Conservation (phyloP, 768 basidiomycete genomes). For the Daedaleopsis nitida region DNA sequence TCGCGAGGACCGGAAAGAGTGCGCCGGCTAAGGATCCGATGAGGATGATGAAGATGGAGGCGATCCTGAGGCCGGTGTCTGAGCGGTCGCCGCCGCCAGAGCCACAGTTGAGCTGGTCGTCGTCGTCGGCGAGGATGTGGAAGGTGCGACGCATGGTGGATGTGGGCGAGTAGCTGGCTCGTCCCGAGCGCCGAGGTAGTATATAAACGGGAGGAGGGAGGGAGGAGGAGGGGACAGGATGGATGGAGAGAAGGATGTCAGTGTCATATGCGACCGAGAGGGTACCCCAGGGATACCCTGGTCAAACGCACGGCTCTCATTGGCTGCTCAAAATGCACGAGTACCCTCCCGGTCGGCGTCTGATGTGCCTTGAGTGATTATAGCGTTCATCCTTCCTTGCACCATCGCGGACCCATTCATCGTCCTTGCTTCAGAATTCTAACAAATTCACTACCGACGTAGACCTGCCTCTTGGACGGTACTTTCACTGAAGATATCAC, state of each 20-base stretch:
- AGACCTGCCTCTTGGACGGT: too few species aligned
- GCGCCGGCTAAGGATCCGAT: conserved; percentile 60
- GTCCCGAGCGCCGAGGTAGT: neutral
- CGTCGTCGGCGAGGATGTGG: conserved; percentile 12
- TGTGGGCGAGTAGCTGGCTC: neutral
- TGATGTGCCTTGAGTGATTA: neutral
- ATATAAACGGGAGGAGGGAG: conserved; percentile 6
- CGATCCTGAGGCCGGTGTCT: conserved; percentile 59
- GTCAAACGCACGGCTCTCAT: neutral
- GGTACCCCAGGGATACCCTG: conserved; percentile 15
- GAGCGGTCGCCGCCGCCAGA: conserved; percentile 52
- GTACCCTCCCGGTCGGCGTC: conserved; percentile 19
- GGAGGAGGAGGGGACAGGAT: neutral
- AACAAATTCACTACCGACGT: too few species aligned
- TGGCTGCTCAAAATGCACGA: conserved; percentile 7
- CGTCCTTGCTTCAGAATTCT: too few species aligned
- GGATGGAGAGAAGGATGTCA: neutral
- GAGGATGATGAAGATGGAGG: conserved; percentile 75
- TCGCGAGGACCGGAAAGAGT: conserved; percentile 71
- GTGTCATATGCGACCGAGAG: conserved; percentile 9
- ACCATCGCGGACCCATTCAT: too few species aligned
- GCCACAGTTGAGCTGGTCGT: conserved; percentile 42
- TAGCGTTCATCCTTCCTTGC: neutral
- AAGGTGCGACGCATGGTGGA: conserved; percentile 10
- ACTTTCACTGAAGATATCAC: too few species aligned